Evolutionary conservation across 805 yeast species (phyloP).

Genomic region (Monosporozyma siamensis): DNA sequence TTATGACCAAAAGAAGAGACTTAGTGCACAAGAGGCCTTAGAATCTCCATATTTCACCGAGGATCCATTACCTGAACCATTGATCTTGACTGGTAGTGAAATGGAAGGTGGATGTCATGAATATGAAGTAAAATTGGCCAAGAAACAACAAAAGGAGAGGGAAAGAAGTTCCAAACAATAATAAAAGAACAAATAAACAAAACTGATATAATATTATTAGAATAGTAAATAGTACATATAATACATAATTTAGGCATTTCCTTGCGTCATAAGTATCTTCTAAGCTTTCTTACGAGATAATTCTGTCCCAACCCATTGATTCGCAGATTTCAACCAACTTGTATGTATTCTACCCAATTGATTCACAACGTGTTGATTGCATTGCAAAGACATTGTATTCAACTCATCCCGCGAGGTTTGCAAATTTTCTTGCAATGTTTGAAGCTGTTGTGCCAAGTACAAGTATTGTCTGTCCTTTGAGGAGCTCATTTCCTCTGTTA

Average conservation of each 20-base stretch:
- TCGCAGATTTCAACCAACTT: constrained; percentile 27
- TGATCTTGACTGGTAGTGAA: constrained; percentile 42
- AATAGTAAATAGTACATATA: too few relatives aligned
- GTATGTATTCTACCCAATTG: constrained; percentile 28
- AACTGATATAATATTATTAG: too few relatives aligned
- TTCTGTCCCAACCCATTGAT: constrained; percentile 17
- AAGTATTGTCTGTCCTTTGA: constrained; percentile 28
- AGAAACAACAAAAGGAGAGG: constrained; percentile 40
- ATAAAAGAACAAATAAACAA: too few relatives aligned
- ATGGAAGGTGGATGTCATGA: constrained; percentile 86
- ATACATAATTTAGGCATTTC: too few relatives aligned
- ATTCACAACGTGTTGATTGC: constrained; percentile 24
- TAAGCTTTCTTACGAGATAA: constrained; percentile 1
- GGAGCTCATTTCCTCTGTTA: constrained; percentile 2
- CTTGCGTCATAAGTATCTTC: too few relatives aligned
- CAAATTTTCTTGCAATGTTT: constrained; percentile 20
- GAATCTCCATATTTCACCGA: constrained; percentile 60
- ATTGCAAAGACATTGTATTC: constrained; percentile 25
- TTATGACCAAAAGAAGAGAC: constrained; percentile 60
- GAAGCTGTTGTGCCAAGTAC: constrained; percentile 24
- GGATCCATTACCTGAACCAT: constrained; percentile 55
- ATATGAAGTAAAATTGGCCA: constrained; percentile 61
- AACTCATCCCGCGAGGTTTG: constrained; percentile 21
- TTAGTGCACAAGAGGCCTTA: constrained; percentile 63
- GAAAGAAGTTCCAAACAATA: constrained; percentile 3